Conservation (phyloP, 2,329 filamentous ascomycete genomes). For the Coniochaeta ligniaria region DNA sequence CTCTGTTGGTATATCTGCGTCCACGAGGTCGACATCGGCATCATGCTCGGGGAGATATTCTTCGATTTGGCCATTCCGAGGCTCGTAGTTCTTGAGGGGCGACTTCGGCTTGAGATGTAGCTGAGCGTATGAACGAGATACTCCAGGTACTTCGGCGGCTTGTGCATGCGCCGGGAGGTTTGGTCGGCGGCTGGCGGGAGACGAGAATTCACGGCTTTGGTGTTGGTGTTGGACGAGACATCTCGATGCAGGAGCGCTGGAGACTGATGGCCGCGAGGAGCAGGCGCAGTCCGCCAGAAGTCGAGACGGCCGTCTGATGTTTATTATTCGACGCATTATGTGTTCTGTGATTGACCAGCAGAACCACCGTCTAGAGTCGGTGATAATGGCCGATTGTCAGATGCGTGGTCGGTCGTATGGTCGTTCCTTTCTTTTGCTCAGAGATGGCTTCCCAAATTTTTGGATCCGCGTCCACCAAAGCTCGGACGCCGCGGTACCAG, state of each 20-base stretch:
- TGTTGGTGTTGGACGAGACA: neutral
- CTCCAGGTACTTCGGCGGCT: neutral
- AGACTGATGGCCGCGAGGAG: neutral
- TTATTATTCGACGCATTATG: neutral
- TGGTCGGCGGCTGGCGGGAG: neutral
- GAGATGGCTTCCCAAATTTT: conserved; percentile 1
- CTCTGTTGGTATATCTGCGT: conserved; percentile 16
- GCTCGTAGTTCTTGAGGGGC: neutral
- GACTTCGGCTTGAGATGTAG: neutral
- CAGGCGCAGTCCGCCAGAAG: neutral
- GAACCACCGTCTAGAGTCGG: conserved; percentile 2
- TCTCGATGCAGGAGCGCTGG: neutral
- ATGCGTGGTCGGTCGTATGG: neutral
- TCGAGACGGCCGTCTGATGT: neutral
- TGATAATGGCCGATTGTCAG: neutral
- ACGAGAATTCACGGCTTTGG: neutral
- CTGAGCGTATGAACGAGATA: neutral
- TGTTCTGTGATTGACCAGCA: neutral
- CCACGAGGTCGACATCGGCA: conserved; percentile 4
- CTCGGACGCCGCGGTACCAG: neutral
- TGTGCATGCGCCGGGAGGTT: neutral
- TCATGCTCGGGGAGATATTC: neutral
- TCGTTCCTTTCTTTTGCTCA: neutral
- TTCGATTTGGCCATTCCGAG: neutral
- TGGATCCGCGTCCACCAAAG: neutral